Evolutionary conservation across 495 filamentous ascomycete genomes (phyloP).

Genomic region (Viridothelium virens): DNA sequence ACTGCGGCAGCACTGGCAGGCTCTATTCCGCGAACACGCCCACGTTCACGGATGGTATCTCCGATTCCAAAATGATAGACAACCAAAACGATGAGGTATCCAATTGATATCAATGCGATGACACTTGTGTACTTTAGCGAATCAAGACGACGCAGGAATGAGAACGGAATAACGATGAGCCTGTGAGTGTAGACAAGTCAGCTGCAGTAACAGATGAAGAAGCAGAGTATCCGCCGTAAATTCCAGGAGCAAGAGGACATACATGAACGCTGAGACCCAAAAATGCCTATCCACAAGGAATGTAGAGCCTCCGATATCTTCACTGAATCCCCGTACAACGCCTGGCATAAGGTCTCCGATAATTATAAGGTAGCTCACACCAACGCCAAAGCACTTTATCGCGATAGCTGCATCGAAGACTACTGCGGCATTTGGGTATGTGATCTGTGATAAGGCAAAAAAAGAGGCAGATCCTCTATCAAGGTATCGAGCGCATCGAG

Average conservation of each 20-base stretch:
- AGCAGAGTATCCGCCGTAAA: too few relatives aligned
- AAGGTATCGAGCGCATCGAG: slow-evolving; percentile 83
- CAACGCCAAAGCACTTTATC: slow-evolving; percentile 96
- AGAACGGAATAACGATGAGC: slow-evolving; percentile 88
- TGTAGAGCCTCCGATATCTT: slow-evolving; percentile 49
- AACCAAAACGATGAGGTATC: slow-evolving; percentile 84
- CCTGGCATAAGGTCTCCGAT: slow-evolving; percentile 98
- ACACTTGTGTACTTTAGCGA: slow-evolving; percentile 96
- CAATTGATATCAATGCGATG: slow-evolving; percentile 84
- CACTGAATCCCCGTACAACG: slow-evolving; percentile 68
- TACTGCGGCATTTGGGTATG: slow-evolving; percentile 92
- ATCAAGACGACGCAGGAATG: slow-evolving; percentile 82
- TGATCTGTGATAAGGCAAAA: slow-evolving; percentile 89
- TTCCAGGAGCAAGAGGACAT: slow-evolving; percentile 27
- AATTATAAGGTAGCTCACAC: slow-evolving; percentile 94
- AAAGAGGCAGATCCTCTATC: slow-evolving; percentile 77
- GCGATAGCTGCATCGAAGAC: slow-evolving; percentile 94
- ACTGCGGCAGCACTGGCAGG: slow-evolving; percentile 73
- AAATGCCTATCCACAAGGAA: slow-evolving; percentile 85
- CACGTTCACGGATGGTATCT: slow-evolving; percentile 65
- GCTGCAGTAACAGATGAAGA: neutral
- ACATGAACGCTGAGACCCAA: slow-evolving; percentile 98
- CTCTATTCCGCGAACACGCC: slow-evolving; percentile 60
- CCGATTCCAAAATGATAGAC: slow-evolving; percentile 78
- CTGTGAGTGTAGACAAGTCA: slow-evolving; percentile 35